These are phyloP conservation scores for Clonostachys chloroleuca DNA, from an alignment of 2,329 filamentous ascomycete genomes.

Conservation along the genomic window DNA sequence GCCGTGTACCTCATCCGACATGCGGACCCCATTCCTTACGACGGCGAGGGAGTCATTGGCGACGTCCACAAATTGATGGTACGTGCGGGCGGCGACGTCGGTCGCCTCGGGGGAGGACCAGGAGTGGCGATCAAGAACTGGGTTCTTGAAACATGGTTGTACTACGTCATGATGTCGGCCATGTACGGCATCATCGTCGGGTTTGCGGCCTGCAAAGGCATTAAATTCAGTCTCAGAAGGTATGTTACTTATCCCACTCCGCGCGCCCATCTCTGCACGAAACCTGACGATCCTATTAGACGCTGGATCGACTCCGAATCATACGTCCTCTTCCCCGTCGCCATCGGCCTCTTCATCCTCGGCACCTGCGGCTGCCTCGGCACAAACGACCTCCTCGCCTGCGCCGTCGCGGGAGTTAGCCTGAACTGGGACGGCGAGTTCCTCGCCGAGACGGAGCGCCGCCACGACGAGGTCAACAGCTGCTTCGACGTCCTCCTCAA, in stretches of 20 bases:
- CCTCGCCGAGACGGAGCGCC: conserved; percentile 46
- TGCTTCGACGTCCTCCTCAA: conserved; percentile 55
- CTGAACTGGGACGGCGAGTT: conserved; percentile 60
- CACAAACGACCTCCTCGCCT: conserved; percentile 56
- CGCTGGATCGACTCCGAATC: conserved; percentile 51
- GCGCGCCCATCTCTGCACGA: background rate
- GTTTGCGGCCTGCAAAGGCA: conserved; percentile 36
- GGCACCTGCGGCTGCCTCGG: conserved; percentile 54
- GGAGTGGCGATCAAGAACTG: conserved; percentile 49
- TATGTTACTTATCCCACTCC: conserved; percentile 7
- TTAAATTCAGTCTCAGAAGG: conserved; percentile 33
- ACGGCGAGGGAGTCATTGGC: background rate
- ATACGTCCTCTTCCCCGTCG: conserved; percentile 47
- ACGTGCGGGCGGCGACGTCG: conserved; percentile 31
- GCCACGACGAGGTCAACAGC: conserved; percentile 58
- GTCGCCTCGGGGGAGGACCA: conserved; percentile 45
- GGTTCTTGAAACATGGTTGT: conserved; percentile 56
- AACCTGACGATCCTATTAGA: background rate
- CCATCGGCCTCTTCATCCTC: conserved; percentile 50
- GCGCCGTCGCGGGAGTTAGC: conserved; percentile 53
- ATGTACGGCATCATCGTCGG: conserved; percentile 49
- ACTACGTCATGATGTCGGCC: conserved; percentile 49
- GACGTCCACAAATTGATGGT: conserved; percentile 6
- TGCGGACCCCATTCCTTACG: conserved; percentile 22
- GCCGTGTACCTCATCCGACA: conserved; percentile 53